phyloP scores from a whole-genome alignment of 2,329 filamentous ascomycete genomes.

The Clonostachys solani region DNA sequence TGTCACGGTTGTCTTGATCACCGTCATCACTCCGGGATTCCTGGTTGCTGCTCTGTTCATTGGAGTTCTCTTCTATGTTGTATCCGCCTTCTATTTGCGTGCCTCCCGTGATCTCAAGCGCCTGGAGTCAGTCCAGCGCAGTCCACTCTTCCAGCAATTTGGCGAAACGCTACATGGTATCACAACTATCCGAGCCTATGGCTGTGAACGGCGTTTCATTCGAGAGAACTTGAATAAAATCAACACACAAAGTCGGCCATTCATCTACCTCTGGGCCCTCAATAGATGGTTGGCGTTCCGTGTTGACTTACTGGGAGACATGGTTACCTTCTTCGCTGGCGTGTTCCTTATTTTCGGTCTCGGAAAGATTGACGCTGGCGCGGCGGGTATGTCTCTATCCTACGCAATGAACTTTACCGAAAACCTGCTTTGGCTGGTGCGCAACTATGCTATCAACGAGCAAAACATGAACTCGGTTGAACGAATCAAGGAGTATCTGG shows the following conservation, averaged over 20 bases:
- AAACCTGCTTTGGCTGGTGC: slow-evolving; percentile 93
- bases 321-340: slow-evolving; percentile 91
- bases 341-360: slow-evolving; percentile 84
- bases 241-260: slow-evolving; percentile 87
- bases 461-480: slow-evolving; percentile 99
- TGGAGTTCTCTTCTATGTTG: slow-evolving; percentile 72
- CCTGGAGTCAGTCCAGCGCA: slow-evolving; percentile 88
- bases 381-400: slow-evolving; percentile 88
- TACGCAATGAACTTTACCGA: slow-evolving; percentile 97
- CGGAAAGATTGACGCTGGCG: slow-evolving; percentile 80
- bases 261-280: slow-evolving; percentile 93
- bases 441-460: slow-evolving; percentile 90
- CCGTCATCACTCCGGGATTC: slow-evolving; percentile 85
- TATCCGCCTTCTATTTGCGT: slow-evolving; percentile 84
- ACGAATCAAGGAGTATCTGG: slow-evolving; percentile 93
- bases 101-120: slow-evolving; percentile 95
- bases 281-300: slow-evolving; percentile 96
- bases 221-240: slow-evolving; percentile 84
- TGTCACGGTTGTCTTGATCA: slow-evolving; percentile 85
- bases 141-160: slow-evolving; percentile 95
- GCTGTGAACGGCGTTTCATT: slow-evolving; percentile 89
- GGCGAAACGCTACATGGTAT: slow-evolving; percentile 93
- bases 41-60: slow-evolving; percentile 85
- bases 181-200: slow-evolving; percentile 94
- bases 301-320: slow-evolving; percentile 82